phyloP scores from a whole-genome alignment of 108 stramenopile species.

The Licmophora abbreviata region DNA sequence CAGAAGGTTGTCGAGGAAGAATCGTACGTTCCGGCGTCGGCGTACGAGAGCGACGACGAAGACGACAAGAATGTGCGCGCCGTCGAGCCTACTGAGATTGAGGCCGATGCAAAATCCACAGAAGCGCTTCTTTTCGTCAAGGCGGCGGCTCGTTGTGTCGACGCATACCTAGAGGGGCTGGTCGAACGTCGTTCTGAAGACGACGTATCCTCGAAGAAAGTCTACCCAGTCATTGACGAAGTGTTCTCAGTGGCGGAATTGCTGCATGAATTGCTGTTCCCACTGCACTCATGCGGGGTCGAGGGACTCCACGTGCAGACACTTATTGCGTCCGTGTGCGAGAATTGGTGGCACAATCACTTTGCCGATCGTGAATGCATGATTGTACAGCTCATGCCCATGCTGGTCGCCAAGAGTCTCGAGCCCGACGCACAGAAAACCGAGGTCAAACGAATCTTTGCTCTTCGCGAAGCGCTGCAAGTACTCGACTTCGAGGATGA shows the following conservation, averaged over 20 bases:
- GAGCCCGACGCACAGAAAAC: constrained; percentile 33
- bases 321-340: constrained; percentile 69
- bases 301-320: constrained; percentile 41
- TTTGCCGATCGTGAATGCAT: constrained; percentile 63
- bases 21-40: constrained; percentile 25
- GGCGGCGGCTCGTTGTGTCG: constrained; percentile 27
- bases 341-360: constrained; percentile 77
- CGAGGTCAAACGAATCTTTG: constrained; percentile 73
- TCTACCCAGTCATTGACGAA: constrained; percentile 35
- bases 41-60: constrained; percentile 9
- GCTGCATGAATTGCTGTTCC: constrained; percentile 63
- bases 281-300: constrained; percentile 42
- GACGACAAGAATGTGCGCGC: constrained; percentile 3
- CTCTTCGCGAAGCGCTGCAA: constrained; percentile 61
- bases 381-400: constrained; percentile 73
- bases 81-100: neutral
- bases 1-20: constrained; percentile 19
- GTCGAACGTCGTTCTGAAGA: neutral
- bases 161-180: constrained; percentile 36
- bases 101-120: constrained; percentile 19
- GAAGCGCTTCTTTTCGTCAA: constrained; percentile 37
- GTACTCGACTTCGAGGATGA: constrained; percentile 86
- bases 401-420: constrained; percentile 44
- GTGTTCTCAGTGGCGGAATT: constrained; percentile 45
- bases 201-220: neutral